Percentiles rank a stretch among this genome's conserved stretches.
These are phyloP conservation scores for Chenopodium quinoa DNA, from an alignment of 148 eudicot genomes.

Conservation along the genomic window DNA sequence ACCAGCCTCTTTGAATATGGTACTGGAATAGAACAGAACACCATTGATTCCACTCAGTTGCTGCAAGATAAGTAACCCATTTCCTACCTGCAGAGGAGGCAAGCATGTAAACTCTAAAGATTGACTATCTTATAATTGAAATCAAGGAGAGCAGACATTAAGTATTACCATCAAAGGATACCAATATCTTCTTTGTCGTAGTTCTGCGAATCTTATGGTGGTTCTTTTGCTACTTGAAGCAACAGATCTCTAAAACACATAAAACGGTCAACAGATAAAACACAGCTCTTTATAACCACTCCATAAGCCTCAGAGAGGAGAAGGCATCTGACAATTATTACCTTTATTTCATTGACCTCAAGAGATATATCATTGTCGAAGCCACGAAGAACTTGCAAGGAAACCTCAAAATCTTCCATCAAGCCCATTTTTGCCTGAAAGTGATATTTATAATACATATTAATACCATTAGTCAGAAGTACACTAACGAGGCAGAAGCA, in stretches of 20 bases:
- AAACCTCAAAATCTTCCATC: slow-evolving; percentile 88
- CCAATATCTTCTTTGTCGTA: slow-evolving; percentile 88
- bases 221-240: slow-evolving; percentile 76
- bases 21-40: slow-evolving; percentile 85
- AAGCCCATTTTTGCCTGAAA: slow-evolving; percentile 91
- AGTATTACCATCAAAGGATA: slow-evolving; percentile 78
- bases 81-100: slow-evolving; percentile 69
- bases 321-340: slow-evolving; percentile 14
- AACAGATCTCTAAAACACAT: slow-evolving; percentile 63
- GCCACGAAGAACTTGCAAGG: slow-evolving; percentile 96
- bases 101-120: slow-evolving; percentile 16
- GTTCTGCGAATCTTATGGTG: slow-evolving; percentile 70
- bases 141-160: neutral
- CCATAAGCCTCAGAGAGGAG: neutral
- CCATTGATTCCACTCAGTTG: slow-evolving; percentile 88
- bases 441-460: neutral
- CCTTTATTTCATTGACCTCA: slow-evolving; percentile 96
- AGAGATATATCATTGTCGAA: slow-evolving; percentile 79
- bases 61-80: slow-evolving; percentile 81
- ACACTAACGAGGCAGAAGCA: neutral
- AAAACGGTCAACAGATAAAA: slow-evolving; percentile 14
- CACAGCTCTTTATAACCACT: slow-evolving; percentile 1
- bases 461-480: slow-evolving; percentile 5
- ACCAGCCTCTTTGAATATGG: slow-evolving; percentile 86
- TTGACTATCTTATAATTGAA: slow-evolving; percentile 2